Conservation (phyloP, 1,139 yeast species). For the Nakaseomyces sp. region DNA sequence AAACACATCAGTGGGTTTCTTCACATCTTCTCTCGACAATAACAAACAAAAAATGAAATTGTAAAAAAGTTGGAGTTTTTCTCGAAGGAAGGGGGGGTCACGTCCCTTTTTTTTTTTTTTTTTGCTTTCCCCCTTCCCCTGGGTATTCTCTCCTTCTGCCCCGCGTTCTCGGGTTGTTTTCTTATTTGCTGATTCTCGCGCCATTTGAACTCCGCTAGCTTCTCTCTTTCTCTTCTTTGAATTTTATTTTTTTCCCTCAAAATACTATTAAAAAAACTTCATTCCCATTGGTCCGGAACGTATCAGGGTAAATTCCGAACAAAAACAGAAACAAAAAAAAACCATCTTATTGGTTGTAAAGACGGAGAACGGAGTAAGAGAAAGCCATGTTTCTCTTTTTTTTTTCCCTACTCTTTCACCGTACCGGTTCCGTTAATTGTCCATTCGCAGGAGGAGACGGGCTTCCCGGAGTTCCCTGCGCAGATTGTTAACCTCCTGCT, state of each 20-base stretch:
- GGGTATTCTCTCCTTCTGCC: not conserved
- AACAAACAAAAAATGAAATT: no score
- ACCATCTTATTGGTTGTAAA: no score
- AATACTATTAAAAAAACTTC: not conserved
- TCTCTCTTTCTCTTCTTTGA: not conserved
- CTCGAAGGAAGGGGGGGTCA: not conserved
- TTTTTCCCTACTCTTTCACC: not conserved
- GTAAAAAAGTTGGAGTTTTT: not conserved
- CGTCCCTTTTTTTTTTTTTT: not conserved
- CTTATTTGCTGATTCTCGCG: not conserved
- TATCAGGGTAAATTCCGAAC: not conserved
- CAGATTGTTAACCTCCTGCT: not conserved
- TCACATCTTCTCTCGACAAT: no score
- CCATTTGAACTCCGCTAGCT: not conserved
- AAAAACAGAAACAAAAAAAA: no score
- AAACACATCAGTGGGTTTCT: not conserved
- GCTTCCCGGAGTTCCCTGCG: constrained; percentile 5
- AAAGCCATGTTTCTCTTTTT: not conserved
- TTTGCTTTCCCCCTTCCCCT: not conserved
- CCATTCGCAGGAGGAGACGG: not conserved
- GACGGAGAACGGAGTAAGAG: no score
- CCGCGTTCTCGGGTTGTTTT: not conserved
- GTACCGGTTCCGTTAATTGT: not conserved
- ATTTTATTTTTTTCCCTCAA: no score
- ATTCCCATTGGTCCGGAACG: not conserved